Conservation (phyloP, 805 yeast genomes). For the Barnettozyma sp. region DNA sequence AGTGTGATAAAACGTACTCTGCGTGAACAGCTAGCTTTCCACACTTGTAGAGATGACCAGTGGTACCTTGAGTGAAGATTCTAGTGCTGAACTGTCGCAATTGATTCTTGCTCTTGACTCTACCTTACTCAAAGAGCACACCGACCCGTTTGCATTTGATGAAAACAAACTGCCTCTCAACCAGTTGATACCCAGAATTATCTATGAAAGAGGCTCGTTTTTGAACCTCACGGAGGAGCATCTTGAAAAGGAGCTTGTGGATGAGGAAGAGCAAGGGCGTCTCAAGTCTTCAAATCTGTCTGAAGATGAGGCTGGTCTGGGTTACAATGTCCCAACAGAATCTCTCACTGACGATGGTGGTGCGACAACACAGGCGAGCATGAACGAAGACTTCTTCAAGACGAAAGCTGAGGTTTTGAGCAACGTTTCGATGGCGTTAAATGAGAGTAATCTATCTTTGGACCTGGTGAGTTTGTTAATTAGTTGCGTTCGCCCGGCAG, state of each 20-base stretch:
- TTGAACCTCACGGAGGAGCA: slow-evolving; percentile 48
- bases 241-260: slow-evolving; percentile 38
- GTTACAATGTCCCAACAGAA: background rate
- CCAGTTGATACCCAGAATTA: slow-evolving; percentile 52
- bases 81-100: slow-evolving; percentile 13
- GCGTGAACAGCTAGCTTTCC: no score
- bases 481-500: slow-evolving; percentile 75
- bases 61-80: background rate
- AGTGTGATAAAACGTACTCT: no score
- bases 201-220: slow-evolving; percentile 52
- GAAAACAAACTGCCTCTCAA: slow-evolving; percentile 37
- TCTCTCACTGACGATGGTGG: background rate
- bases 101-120: slow-evolving; percentile 20
- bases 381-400: slow-evolving; percentile 36
- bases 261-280: no score
- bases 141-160: slow-evolving; percentile 20
- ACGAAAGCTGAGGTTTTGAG: slow-evolving; percentile 48
- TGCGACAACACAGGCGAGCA: slow-evolving; percentile 14
- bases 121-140: slow-evolving; percentile 21
- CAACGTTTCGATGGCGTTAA: slow-evolving; percentile 60
- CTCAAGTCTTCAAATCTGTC: no score
- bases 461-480: slow-evolving; percentile 82
- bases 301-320: slow-evolving; percentile 7
- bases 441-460: slow-evolving; percentile 81
- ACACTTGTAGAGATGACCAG: no score